Base-by-base conservation (phyloP, 345 rosid species). In the Bruguiera gymnorhiza region DNA sequence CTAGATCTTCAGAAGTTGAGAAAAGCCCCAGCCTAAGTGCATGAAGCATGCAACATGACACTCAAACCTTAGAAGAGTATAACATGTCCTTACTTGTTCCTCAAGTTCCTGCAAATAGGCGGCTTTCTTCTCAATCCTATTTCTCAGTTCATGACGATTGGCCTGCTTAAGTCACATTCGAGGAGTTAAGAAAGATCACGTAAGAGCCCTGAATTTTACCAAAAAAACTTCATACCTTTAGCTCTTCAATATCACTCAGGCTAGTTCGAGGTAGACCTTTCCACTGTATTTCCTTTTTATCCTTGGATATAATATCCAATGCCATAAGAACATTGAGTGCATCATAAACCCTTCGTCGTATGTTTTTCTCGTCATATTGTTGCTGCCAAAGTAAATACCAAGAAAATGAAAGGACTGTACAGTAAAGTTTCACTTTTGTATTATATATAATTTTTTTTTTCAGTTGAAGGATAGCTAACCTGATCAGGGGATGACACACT, bases 321-420 rank as follows among this genome's bases (percentile, higher is more conserved):
- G 99, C 99, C 99, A 92, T 96, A 65, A 96, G 96, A 37, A 96
- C 99, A 78, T 96, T 96, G 62, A 96, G 80, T 31, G 99, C 99
- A 85, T 96, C 99, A 78, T 96, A 96, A 54, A 96, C 99, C 85
- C 99, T 86, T 73, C 99, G 74, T 67, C 99, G 82, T 66, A 96
- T 96, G 87, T 92, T 96, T 78, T 96, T 96, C 86, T 96, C 99
- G 54, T 96, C 99, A 78, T 87, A 96, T 62, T 92, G 99, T 84
- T 89, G 97, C 96, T 92, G 97, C 56, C 67, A 68, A 60, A 70
- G 29, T 21, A 60, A 32, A 63, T 55, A 67, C 50, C 53, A 24
- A 67, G 54, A 21, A 57, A 65, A 62, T 67, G 32, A 34, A 56
- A 68, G 53, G 34, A 65, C 30, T 26, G 3, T 50, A 68, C 21